Evolutionary conservation across 2,329 filamentous ascomycete species (phyloP).

Genomic region (Clarireedia sp.): DNA sequence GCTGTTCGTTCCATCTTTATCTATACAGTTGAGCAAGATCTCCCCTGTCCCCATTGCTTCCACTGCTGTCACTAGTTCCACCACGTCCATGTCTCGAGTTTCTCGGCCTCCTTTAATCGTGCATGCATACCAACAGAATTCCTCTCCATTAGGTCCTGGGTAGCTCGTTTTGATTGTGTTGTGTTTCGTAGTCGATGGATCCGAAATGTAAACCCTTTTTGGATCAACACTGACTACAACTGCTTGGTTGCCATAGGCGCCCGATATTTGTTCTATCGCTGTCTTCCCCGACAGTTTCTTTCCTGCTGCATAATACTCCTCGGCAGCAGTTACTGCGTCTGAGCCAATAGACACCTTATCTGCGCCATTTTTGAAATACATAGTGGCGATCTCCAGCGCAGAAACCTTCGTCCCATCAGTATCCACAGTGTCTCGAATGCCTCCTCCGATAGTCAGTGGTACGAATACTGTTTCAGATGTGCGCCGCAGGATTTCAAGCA

Average conservation of each 20-base stretch:
- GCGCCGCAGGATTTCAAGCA: slow-evolving; percentile 85
- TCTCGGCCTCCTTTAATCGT: slow-evolving; percentile 94
- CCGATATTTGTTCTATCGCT: slow-evolving; percentile 90
- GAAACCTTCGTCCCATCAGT: slow-evolving; percentile 79
- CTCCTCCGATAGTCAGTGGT: slow-evolving; percentile 88
- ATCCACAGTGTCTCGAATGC: slow-evolving; percentile 88
- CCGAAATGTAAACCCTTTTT: slow-evolving; percentile 75
- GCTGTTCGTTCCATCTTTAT: slow-evolving; percentile 88
- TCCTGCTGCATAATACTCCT: slow-evolving; percentile 74
- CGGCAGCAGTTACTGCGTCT: slow-evolving; percentile 86
- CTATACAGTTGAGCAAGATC: slow-evolving; percentile 94
- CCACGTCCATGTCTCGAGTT: slow-evolving; percentile 86
- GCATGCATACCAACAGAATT: slow-evolving; percentile 92
- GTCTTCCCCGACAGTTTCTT: slow-evolving; percentile 68
- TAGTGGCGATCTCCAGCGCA: slow-evolving; percentile 83
- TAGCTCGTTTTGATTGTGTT: slow-evolving; percentile 60
- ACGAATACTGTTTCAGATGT: slow-evolving; percentile 92
- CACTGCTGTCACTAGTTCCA: slow-evolving; percentile 79
- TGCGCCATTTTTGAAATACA: slow-evolving; percentile 96
- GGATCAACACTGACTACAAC: slow-evolving; percentile 95
- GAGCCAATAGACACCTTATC: slow-evolving; percentile 97
- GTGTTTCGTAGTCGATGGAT: slow-evolving; percentile 63
- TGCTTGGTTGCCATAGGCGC: slow-evolving; percentile 91
- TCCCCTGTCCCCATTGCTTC: slow-evolving; percentile 95
- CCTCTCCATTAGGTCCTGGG: slow-evolving; percentile 68